Evolutionary conservation across 2,329 filamentous ascomycete genomes (phyloP), one percentile per base, ranked within the genome.

Genomic region (Calonectria hongkongensis): DNA sequence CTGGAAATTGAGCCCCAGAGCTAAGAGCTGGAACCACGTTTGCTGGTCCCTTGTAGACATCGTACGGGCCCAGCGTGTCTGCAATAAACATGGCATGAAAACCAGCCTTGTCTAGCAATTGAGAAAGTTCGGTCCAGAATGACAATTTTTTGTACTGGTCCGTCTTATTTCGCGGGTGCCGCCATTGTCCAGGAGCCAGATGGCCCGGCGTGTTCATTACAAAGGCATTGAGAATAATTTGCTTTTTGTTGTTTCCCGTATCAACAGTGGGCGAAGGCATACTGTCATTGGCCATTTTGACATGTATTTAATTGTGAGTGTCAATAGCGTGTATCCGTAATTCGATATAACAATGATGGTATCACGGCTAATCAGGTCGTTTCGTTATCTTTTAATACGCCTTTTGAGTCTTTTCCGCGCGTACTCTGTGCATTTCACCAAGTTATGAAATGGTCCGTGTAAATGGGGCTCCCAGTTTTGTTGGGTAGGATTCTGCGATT

Each of bases 11-110:
- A 0, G 85, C 84, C 10, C 79, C 86, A 0, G 82, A 80, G 13
- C 81, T 81, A 28, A 87, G 81, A 5, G 64, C 74, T 13, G 74
- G 74, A 7, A 66, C 62, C 21, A 70, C 62, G 16, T 74, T 77
- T 16, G 27, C 45, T 15, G 73, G 66, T 1, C 73, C 75, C 27
- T 76, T 67, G 50, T 76, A 75, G 2, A 76, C 74, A 45, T 72
- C 86, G 76, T 87, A 87, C 18, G 84, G 84, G 3, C 86, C 86
- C 0, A 88, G 81, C 1, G 87, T 85, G 73, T 89, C 87, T 3
- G 87, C 87, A 62, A 89, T 85, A 81, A 89, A 89, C 66, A 89
- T 85, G 27, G 84, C 87, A 71, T 89, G 88, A 71, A 89, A 88
- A 39, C 86, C 86, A 21, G 85, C 86, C 13, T 72, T 66, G 16